Evolutionary conservation across 148 eudicot species (phyloP), one percentile per base, ranked within the genome.

Genomic region (Cornus suecica): DNA sequence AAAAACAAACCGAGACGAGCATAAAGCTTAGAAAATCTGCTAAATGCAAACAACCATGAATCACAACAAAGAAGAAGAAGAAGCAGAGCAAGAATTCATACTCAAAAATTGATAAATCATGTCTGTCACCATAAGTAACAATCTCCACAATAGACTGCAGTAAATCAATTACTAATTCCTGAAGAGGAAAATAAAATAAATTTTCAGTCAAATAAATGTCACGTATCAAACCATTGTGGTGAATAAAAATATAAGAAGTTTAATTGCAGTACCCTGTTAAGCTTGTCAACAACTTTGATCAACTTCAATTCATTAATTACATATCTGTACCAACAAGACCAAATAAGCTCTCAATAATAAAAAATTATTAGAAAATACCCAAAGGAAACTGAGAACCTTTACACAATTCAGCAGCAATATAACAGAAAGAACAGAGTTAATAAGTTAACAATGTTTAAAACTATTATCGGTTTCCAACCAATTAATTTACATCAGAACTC

Each of bases 61-160:
- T 24, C 26, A 68, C 30, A 79, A 60, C 15, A 72, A 76, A 65
- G 16, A 73, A 77, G 34, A 22, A 15, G 69, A 74, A 71, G 15
- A 66, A 65, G 34, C 15, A 72, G 67, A 14, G n/a, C 58, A 62
- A 34, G 58, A 61, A 41, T 31, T 28, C 83, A 60, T 84, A 84
- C 88, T 84, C 86, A 30, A 87, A 84, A 65, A 81, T 87, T 25
- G 80, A 75, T 56, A 85, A 76, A 54, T 85, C 86, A 58, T 85
- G 87, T 80, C 74, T 85, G 27, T 87, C 88, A 51, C 90, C 88
- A 66, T 83, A 84, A 8, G 90, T 80, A 32, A 84, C 80, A 65
- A 84, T 84, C 78, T 87, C 90, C 74, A 75, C 88, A 24, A 84
- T 66, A 14, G 88, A 84, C 76, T 87, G 89, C 63, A 87, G 81